Base-by-base conservation (phyloP, 2,329 filamentous ascomycete genomes). In the Nemania sp. region DNA sequence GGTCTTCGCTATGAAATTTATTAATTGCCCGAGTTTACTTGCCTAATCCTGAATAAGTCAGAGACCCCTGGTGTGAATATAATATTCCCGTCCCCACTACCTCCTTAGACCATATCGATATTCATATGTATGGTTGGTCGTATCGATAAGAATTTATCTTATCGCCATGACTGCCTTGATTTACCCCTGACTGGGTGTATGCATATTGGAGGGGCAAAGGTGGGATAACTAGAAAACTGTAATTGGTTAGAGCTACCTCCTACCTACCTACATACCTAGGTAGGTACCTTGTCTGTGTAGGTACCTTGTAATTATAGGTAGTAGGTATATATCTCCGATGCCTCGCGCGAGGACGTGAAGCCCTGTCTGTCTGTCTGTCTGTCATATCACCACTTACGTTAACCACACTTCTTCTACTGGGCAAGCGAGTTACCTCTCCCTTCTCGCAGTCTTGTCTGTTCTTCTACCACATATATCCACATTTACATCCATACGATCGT, bases 201-300 rank as follows among this genome's bases (percentile, higher is more conserved):
- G 5, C 15, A 15, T 41, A 41, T 18, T 56, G 27, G 41, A 47
- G 56, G 41, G 41, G 43, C 26, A 55, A 55, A 45, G n/a, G 61
- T 22, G 41, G 61, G 49, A 53, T 53, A n/a, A 27, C 18, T 6
- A 32, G 49, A 2, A 2, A 41, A 5, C 38, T 41, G 15, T 15
- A 18, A 41, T 41, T 41, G 38, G 38, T 41, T 15, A 41, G 38
- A 41, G 38, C 45, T 47, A 47, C n/a, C n/a, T 45, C 15, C 41
- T 5, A 10, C n/a, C n/a, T n/a, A 13, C 41, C 41, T 43, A 43
- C 11, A 15, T 43, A 43, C 13, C 5, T n/a, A 43, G 41, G 13
- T 43, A 43, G 11, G 41, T 35, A 35, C 35, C 2, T n/a, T n/a
- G n/a, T n/a, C n/a, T 35, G 32, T 35, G 38, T 41, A 41, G 49